Evolutionary conservation across 192 early-diverging fungal genomes (phyloP), one percentile per base, ranked within the genome.

Genomic region (Entomortierella lignicola): DNA sequence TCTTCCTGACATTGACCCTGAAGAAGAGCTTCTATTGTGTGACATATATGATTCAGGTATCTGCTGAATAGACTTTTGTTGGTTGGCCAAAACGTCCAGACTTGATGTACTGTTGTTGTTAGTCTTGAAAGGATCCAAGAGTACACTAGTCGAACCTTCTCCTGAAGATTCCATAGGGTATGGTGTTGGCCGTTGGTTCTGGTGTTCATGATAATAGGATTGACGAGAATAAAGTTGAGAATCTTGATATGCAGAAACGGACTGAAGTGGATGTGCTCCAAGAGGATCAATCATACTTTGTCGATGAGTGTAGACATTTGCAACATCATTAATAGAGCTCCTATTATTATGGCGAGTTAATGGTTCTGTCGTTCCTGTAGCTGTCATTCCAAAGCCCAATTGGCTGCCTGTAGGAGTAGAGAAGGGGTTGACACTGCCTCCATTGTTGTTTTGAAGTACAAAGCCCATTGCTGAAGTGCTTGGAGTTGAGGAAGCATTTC

Each of bases 61-160:
- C 7, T 29, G 27, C 52, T 26, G 23, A 51, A 51, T n/a, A n/a
- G 50, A 54, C n/a, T 54, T 29, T 54, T 23, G 21, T 23, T 23
- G 21, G 17, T 15, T 54, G 23, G 0, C 53, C 6, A 44, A 27
- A 26, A 15, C 8, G 21, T 42, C 57, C 8, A 66, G 47, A 31
- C 44, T 72, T 30, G 55, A 18, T 4, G 39, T 53, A 51, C 71
- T 74, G 25, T 53, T 66, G 18, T 66, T 74, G 51, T 66, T 74
- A n/a, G 57, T 60, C 39, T 74, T 60, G 51, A 66, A 74, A 5
- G 71, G 71, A 39, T 74, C 58, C n/a, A 55, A 21, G 11, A 55
- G 26, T 8, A 66, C 11, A 6, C 30, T 52, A 10, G 26, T 62
- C 62, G 11, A n/a, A 23, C 21, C 57, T 50, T 43, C n/a, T 18